Base-by-base conservation (phyloP, 78 protist species). In the Chrysochromulina parva region DNA sequence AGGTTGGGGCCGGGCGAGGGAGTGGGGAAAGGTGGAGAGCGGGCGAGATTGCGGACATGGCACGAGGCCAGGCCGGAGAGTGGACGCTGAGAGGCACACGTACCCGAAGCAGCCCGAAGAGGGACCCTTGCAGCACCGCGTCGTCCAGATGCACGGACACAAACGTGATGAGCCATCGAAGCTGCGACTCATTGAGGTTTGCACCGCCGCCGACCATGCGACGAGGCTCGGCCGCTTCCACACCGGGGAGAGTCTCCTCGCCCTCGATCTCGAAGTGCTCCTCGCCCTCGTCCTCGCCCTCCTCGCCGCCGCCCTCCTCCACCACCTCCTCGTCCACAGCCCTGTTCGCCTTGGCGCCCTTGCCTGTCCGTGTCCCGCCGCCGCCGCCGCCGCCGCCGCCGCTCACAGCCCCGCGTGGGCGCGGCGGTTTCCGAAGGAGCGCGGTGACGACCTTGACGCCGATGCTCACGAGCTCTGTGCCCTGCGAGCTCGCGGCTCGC, bases 111-210 rank as follows among this genome's bases (percentile, higher is more conserved):
- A 74, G 82, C 28, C 57, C 57, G 24, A 74, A 74, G 24, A 74
- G 82, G 19, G 82, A 74, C 14, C 28, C 3, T n/a, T 74, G 82
- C 58, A 74, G 16, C 24, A 13, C 57, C 13, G 3, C 55, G 55
- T 74, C 82, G 57, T 74, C 82, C 28, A 74, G 82, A n/a, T 74
- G 82, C 26, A 74, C 82, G 2, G 54, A 14, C 28, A 48, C 82
- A 22, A 74, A 74, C 3, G 1, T 17, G 55, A 74, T 9, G 11
- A 74, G 55, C 82, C 82, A 74, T 1, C 82, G 82, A 5, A 74
- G 82, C 57, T 74, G 82, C 55, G 53, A 0, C 55, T 74, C 82
- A 5, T n/a, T 22, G 19, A 74, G 57, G 11, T 26, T 11, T 7
- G 82, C 82, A 7, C 82, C 82, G 17, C 82, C 82, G 82, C 82